phyloP scores from a whole-genome alignment of 2,329 filamentous ascomycete species.

The Xylariales sp. region DNA sequence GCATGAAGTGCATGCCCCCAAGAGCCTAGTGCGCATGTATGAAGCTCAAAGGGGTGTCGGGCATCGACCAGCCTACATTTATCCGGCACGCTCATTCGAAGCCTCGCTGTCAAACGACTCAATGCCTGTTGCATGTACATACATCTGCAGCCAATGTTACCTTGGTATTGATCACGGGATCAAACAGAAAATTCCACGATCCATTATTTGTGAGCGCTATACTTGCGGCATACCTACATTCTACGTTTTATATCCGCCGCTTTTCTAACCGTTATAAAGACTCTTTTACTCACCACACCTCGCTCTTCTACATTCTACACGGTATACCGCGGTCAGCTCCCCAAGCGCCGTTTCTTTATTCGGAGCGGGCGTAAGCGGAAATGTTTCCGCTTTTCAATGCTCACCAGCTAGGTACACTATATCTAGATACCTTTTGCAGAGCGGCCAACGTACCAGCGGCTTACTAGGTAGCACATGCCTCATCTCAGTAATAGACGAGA shows the following conservation, averaged over 20 bases:
- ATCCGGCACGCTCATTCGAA: background rate
- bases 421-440: background rate
- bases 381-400: constrained; percentile 6
- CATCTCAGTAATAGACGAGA: background rate
- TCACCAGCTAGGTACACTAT: no score
- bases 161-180: constrained; percentile 14
- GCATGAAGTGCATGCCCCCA: background rate
- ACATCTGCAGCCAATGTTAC: constrained; percentile 22
- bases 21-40: background rate
- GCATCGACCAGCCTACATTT: background rate
- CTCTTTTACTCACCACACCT: no score
- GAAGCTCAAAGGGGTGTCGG: background rate
- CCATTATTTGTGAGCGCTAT: background rate
- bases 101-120: constrained; percentile 6
- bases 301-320: no score
- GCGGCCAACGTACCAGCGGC: background rate
- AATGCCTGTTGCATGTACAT: constrained; percentile 17
- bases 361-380: background rate
- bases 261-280: background rate
- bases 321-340: background rate
- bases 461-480: background rate
- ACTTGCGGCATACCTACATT: background rate
- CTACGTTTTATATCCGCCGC: no score
- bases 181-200: background rate
- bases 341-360: no score